Evolutionary conservation across 1,284 basidiomycete genomes (phyloP).

Genomic region (Cerioporus squamosus): DNA sequence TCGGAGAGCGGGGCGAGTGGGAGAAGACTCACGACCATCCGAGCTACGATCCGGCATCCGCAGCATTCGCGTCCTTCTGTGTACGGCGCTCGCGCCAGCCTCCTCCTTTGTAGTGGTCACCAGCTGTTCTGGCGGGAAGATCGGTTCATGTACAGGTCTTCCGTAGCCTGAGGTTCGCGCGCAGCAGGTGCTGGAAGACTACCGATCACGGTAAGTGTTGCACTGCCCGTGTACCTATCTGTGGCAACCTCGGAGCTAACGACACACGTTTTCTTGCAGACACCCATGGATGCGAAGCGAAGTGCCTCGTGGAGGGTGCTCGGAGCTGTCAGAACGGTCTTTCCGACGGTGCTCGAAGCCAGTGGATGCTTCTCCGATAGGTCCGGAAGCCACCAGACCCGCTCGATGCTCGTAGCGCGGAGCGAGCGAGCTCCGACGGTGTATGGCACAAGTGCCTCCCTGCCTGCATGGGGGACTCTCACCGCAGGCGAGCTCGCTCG

Average conservation of each 20-base stretch:
- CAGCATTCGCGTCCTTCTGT: too few species aligned
- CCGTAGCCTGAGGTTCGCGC: not conserved
- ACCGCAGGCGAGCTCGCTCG: not conserved
- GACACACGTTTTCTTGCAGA: not conserved
- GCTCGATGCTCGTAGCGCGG: not conserved
- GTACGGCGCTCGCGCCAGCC: too few species aligned
- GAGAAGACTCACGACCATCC: too few species aligned
- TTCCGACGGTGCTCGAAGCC: not conserved
- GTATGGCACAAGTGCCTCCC: conserved; percentile 11
- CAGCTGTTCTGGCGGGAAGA: not conserved
- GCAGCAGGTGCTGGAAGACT: not conserved
- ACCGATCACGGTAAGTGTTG: not conserved
- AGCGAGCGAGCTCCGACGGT: not conserved
- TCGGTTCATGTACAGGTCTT: not conserved
- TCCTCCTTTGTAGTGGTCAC: too few species aligned
- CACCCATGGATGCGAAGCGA: not conserved
- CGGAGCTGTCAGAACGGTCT: too few species aligned
- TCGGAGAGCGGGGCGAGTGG: too few species aligned
- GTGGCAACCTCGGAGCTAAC: not conserved
- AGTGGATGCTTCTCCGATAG: not conserved
- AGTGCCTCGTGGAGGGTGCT: not conserved
- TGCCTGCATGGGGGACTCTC: not conserved
- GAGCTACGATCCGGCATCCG: too few species aligned
- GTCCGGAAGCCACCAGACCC: not conserved
- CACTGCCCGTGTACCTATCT: not conserved